These are phyloP conservation scores for Halophytophthora polymorphica DNA, from an alignment of 352 stramenopile genomes.

Conservation along the genomic window DNA sequence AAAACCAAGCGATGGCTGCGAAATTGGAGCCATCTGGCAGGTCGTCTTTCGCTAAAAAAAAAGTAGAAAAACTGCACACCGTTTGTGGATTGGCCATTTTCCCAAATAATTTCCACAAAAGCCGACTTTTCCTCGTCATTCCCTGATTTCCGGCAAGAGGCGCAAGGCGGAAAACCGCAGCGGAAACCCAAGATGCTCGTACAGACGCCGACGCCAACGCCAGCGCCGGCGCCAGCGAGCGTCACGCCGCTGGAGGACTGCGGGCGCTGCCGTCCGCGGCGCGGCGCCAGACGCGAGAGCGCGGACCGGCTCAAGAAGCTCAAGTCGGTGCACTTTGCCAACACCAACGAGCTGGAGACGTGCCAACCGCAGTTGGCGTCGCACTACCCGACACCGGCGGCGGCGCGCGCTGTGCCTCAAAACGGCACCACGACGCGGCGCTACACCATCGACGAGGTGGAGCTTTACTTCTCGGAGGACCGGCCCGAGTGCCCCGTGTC, in stretches of 20 bases:
- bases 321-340: slow-evolving; percentile 54
- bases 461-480: slow-evolving; percentile 64
- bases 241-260: slow-evolving; percentile 7
- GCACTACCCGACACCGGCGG: slow-evolving; percentile 43
- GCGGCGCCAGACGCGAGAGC: not conserved
- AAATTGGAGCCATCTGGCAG: no score
- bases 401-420: slow-evolving; percentile 32
- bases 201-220: no score
- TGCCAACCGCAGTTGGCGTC: slow-evolving; percentile 26
- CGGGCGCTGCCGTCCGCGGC: not conserved
- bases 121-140: no score
- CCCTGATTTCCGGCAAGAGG: no score
- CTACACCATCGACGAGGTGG: slow-evolving; percentile 62
- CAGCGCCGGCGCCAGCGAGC: slow-evolving; percentile 5
- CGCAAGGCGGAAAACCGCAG: no score
- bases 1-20: no score
- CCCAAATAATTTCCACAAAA: no score
- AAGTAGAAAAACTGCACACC: no score
- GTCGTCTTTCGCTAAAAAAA: no score
- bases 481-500: slow-evolving; percentile 28
- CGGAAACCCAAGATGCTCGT: no score
- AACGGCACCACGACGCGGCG: slow-evolving; percentile 44
- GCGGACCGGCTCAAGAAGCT: slow-evolving; percentile 16
- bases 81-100: no score
- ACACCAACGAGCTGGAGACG: slow-evolving; percentile 32